Percentiles rank a stretch among this genome's conserved stretches.
These are phyloP conservation scores for Tetrapyrgos nigripes DNA, from an alignment of 1,284 basidiomycete genomes.

Conservation along the genomic window DNA sequence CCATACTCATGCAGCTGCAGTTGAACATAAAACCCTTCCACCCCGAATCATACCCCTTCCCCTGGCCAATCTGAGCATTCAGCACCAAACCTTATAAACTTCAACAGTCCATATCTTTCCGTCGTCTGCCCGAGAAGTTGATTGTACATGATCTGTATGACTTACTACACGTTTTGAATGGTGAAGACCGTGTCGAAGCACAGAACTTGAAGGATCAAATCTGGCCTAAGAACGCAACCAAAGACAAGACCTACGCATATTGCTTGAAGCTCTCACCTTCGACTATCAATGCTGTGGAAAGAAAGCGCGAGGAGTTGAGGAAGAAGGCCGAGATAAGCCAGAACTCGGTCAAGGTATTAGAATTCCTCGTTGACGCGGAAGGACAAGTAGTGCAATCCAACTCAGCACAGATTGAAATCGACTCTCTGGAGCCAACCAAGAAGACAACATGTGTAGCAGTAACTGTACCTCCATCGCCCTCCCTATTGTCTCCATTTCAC, in stretches of 20 bases:
- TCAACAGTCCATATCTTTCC: slow-evolving; percentile 22
- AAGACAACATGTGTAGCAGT: too few relatives aligned
- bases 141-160: slow-evolving; percentile 31
- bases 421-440: too few relatives aligned
- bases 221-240: slow-evolving; percentile 4
- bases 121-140: slow-evolving; percentile 30
- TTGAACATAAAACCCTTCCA: slow-evolving; percentile 13
- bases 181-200: neutral
- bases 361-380: neutral
- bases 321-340: neutral
- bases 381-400: neutral
- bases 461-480: slow-evolving; percentile 16
- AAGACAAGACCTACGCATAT: slow-evolving; percentile 20
- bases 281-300: neutral
- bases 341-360: neutral
- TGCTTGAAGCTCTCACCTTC: slow-evolving; percentile 14
- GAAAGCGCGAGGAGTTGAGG: neutral
- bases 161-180: slow-evolving; percentile 15
- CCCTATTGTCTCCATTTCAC: slow-evolving; percentile 18
- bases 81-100: slow-evolving; percentile 17
- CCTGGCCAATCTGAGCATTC: slow-evolving; percentile 20
- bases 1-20: neutral
- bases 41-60: slow-evolving; percentile 12
- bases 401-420: too few relatives aligned
- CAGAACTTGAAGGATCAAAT: neutral